Evolutionary conservation across 2,329 filamentous ascomycete species (phyloP), one percentile per base, ranked within the genome.

Genomic region (Madurella mycetomatis): DNA sequence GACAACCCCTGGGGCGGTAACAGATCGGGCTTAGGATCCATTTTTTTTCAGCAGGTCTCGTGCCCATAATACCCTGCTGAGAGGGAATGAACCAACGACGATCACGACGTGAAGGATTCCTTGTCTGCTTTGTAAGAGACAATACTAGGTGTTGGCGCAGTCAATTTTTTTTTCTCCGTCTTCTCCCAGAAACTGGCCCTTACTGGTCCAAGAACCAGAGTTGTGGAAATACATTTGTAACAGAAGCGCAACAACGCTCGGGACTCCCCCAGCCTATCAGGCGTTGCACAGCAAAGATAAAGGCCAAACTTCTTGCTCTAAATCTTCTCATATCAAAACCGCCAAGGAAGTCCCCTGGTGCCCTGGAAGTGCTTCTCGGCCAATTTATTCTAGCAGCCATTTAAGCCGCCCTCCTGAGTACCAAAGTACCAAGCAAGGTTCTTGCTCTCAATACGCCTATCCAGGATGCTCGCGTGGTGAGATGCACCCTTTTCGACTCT

Each of bases 1-100:
- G 48, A 37, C 11, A 16, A 13, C 9, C 25, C n/a, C 49, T 56
- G 49, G 19, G 30, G 50, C 42, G 42, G 17, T 45, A 34, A n/a
- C 46, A 19, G 39, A 39, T 47, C 40, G n/a, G 40, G 48, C 15
- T 40, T 13, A 18, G 18, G 39, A 18, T 37, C 49, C 45, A 39
- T 18, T 42, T 53, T 34, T 34, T 15, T 53, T 53, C 41, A 49
- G 49, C 49, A 49, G 54, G 54, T 56, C 54, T 13, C 49, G 54
- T 56, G 54, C 31, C 4, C 49, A 49, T 15, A 8, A 30, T 44
- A 44, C 49, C 49, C 30, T 56, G 46, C 40, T 44, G 25, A 32
- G 41, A 41, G 46, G 40, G 40, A 44, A 49, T 42, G 51, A 54
- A 42, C 11, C 30, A 16, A n/a, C 18, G 34, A 13, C 46, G 54